Percentiles rank a stretch among this genome's conserved stretches.
These are phyloP conservation scores for Globisporangium acanthophoron DNA, from an alignment of 352 stramenopile species.

Conservation along the genomic window DNA sequence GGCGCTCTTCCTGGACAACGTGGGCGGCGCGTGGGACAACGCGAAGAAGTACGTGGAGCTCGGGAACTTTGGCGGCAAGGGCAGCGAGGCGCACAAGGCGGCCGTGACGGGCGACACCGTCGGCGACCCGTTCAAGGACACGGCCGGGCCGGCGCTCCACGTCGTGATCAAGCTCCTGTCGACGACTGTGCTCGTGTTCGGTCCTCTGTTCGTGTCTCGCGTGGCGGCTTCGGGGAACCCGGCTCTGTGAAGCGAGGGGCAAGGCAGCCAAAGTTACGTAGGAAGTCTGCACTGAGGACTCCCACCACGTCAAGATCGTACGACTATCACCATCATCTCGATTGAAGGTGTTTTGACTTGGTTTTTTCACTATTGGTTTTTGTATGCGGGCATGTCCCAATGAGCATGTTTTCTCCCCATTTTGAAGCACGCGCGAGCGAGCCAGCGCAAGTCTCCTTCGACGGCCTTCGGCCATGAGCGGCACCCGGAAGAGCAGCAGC, in stretches of 20 bases:
- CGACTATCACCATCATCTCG: too few species aligned
- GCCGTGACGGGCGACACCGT: slow-evolving; percentile 97
- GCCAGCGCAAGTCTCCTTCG: too few species aligned
- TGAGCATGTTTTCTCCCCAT: not conserved
- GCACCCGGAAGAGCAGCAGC: not conserved
- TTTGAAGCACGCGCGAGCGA: not conserved
- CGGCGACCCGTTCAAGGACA: slow-evolving; percentile 97
- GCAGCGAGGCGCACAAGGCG: slow-evolving; percentile 95
- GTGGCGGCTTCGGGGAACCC: slow-evolving; percentile 12
- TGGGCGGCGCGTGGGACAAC: slow-evolving; percentile 97
- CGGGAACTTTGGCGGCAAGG: slow-evolving; percentile 92
- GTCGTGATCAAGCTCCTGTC: slow-evolving; percentile 98
- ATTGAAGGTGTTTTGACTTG: too few species aligned
- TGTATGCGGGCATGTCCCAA: not conserved
- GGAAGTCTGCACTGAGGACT: too few species aligned
- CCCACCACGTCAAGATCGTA: too few species aligned
- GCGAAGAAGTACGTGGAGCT: slow-evolving; percentile 98
- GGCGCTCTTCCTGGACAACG: slow-evolving; percentile 97
- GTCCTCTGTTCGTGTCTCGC: slow-evolving; percentile 87
- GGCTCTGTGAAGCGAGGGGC: not conserved
- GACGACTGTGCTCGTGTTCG: slow-evolving; percentile 91
- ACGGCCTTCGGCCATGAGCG: slow-evolving; percentile 3
- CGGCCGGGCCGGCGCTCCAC: slow-evolving; percentile 94
- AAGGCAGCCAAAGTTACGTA: too few species aligned
- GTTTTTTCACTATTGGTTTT: not conserved